Conservation (phyloP, 2,329 filamentous ascomycete species). For the Pseudogymnoascus sp. region DNA sequence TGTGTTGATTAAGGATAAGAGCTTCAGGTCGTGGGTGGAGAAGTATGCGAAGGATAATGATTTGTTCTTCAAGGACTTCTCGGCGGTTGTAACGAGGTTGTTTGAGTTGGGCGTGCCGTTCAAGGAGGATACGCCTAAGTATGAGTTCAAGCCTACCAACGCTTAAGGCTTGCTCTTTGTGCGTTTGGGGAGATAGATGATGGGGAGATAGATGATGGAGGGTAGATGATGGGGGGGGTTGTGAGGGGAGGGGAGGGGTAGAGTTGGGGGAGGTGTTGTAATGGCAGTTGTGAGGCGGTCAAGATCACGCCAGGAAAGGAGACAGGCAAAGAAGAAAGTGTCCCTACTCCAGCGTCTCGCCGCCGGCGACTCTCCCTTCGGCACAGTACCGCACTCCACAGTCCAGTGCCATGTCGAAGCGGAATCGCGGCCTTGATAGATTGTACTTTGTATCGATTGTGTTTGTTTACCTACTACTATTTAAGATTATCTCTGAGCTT, state of each 20-base stretch:
- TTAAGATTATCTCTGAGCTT: background rate
- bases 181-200: background rate
- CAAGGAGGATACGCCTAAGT: conserved; percentile 46
- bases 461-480: background rate
- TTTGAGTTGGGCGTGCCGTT: conserved; percentile 96
- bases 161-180: conserved; percentile 19
- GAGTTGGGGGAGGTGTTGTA: no score
- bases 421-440: background rate
- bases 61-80: conserved; percentile 89
- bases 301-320: background rate
- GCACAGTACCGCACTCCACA: background rate
- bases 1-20: conserved; percentile 78
- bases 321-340: background rate
- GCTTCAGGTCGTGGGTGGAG: conserved; percentile 70
- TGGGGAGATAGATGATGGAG: background rate
- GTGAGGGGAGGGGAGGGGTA: background rate
- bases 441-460: background rate
- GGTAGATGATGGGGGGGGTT: no score
- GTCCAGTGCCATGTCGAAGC: background rate
- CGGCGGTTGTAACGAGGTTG: conserved; percentile 66
- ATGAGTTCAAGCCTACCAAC: conserved; percentile 52
- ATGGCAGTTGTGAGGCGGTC: background rate
- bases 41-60: conserved; percentile 88
- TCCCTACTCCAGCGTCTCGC: background rate
- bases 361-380: background rate